Base-by-base conservation (phyloP, 1,284 basidiomycete genomes). In the Kwoniella shivajii region DNA sequence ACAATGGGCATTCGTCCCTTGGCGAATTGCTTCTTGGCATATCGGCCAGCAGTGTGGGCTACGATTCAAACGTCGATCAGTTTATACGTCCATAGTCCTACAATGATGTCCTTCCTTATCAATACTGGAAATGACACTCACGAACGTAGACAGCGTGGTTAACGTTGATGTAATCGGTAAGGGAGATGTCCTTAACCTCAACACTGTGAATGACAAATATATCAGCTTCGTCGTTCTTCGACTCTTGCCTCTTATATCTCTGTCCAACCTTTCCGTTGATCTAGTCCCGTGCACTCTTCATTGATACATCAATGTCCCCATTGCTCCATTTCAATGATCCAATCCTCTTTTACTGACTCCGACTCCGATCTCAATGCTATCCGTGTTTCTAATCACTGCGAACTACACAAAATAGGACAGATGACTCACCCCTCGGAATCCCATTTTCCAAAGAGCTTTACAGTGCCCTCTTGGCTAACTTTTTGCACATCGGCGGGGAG, bases 1-100 rank as follows among this genome's bases (percentile, higher is more conserved):
- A 99, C 96, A 78, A 99, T 96, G 76, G 96, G 96, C 95, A 99
- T 99, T 82, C 96, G 92, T 20, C 93, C 93, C 88, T 99, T 99
- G 86, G 95, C 96, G 88, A 99, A 99, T 81, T 97, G 93, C 85
- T 98, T 98, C 85, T 93, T 93, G 78, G 94, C 92, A 81, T 98
- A 99, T 81, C 96, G 92, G 70, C 96, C 96, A 70, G 95, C 94
- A 63, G 96, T 99, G 86, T 99, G 95, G 62, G 95, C 72, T 75
- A 44, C 5, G 30, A n/a, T 29, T 10, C n/a, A 18, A 24, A 1
- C 5, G 5, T 27, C 27, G 42, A 55, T 63, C 56, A 67, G 55
- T 36, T 44, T 46, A 14, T 5, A 22, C 13, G 16, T n/a, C 31
- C 10, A 22, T 34, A n/a, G 18, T 10, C 43, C 14, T 47, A 31